A percentile compares a stretch with the other conserved stretches of the same genome.
phyloP scores from a whole-genome alignment of 371 early-diverging fungal genomes.

The Syncephalastrum sp. region DNA sequence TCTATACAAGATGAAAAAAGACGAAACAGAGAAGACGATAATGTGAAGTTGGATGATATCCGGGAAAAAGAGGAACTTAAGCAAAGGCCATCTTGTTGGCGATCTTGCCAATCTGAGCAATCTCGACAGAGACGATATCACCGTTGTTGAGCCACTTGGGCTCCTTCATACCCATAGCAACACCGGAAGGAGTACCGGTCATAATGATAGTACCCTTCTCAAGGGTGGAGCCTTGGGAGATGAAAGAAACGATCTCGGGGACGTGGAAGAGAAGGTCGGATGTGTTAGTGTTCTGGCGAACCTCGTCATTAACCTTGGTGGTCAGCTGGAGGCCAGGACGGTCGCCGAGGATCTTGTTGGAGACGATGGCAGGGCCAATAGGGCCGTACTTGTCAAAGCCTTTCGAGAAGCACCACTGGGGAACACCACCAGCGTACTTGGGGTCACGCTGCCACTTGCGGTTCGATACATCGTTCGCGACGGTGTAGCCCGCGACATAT shows the following conservation, averaged over 20 bases:
- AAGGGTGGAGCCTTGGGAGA: constrained; percentile 60
- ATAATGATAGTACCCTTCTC: constrained; percentile 59
- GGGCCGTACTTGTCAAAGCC: constrained; percentile 65
- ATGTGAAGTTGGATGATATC: too few relatives aligned
- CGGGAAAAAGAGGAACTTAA: constrained; percentile 4
- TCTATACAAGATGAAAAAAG: constrained; percentile 4
- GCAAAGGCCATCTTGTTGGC: constrained; percentile 34
- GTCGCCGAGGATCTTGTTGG: constrained; percentile 40
- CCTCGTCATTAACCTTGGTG: constrained; percentile 46
- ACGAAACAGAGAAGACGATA: not conserved
- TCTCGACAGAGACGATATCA: constrained; percentile 48
- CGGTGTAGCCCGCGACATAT: constrained; percentile 61
- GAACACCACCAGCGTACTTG: constrained; percentile 30
- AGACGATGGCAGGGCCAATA: constrained; percentile 56
- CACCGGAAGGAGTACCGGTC: constrained; percentile 63
- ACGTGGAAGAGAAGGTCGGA: constrained; percentile 49
- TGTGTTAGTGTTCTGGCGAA: constrained; percentile 54
- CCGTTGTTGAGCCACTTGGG: constrained; percentile 51
- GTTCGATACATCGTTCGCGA: constrained; percentile 56
- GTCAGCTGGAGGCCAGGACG: constrained; percentile 48
- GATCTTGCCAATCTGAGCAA: constrained; percentile 55
- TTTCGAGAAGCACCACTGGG: constrained; percentile 62
- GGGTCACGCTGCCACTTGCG: constrained; percentile 56
- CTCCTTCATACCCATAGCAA: constrained; percentile 51
- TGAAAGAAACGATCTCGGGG: constrained; percentile 48